phyloP scores from a whole-genome alignment of 2,329 filamentous ascomycete genomes.

The Alternaria sp. region DNA sequence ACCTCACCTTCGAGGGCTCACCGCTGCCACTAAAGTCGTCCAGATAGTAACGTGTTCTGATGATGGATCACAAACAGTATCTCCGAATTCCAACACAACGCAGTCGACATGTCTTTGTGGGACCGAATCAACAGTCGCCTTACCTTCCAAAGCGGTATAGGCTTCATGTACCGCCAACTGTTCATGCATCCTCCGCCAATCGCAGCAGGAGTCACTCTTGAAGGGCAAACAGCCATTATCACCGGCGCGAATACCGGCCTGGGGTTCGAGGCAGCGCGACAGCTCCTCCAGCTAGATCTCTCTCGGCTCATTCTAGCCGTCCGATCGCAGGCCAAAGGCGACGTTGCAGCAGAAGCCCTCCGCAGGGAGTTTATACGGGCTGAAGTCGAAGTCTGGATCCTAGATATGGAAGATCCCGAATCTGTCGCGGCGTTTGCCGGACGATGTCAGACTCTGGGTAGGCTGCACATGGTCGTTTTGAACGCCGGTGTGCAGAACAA shows the following conservation, averaged over 20 bases:
- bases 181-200: conserved; percentile 6
- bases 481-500: conserved; percentile 41
- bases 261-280: conserved; percentile 31
- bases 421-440: conserved; percentile 29
- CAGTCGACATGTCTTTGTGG: conserved; percentile 4
- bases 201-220: not conserved
- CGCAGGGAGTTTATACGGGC: conserved; percentile 14
- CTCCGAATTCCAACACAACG: not conserved
- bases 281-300: conserved; percentile 26
- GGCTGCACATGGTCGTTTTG: conserved; percentile 38
- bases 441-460: conserved; percentile 12
- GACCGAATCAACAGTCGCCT: conserved; percentile 6
- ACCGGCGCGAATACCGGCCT: conserved; percentile 45
- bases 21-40: not conserved
- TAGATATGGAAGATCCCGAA: conserved; percentile 34
- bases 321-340: conserved; percentile 33
- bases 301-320: conserved; percentile 40
- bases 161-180: conserved; percentile 9
- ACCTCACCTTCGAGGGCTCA: not conserved
- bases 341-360: conserved; percentile 27
- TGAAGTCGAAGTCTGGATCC: conserved; percentile 34
- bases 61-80: not conserved
- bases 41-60: not conserved
- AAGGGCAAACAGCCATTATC: conserved; percentile 50
- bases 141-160: conserved; percentile 7